phyloP scores from a whole-genome alignment of 768 basidiomycete genomes.

The Brasilioporus rufonigricans region DNA sequence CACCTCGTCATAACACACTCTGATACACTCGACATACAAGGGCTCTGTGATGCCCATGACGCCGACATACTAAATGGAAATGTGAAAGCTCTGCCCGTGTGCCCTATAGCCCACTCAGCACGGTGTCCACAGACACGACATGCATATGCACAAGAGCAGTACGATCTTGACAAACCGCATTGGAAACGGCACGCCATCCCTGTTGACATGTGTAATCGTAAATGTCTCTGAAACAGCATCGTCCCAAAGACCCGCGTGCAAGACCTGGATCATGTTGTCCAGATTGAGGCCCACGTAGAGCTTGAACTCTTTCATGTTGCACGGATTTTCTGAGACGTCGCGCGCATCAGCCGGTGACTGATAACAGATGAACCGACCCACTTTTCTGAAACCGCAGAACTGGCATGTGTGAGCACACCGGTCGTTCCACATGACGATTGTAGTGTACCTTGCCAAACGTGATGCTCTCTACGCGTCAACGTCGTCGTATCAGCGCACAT shows the following conservation, averaged over 20 bases:
- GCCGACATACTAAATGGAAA: conserved; percentile 75
- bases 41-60: conserved; percentile 59
- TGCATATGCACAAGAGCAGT: conserved; percentile 62
- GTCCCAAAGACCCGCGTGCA: conserved; percentile 64
- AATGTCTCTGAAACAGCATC: conserved; percentile 65
- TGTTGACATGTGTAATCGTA: conserved; percentile 52
- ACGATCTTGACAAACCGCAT: conserved; percentile 72
- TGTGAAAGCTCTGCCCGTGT: conserved; percentile 70
- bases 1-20: conserved; percentile 59
- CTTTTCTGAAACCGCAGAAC: conserved; percentile 27
- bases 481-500: neutral
- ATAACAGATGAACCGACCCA: conserved; percentile 8
- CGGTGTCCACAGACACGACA: neutral
- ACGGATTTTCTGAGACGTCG: conserved; percentile 62
- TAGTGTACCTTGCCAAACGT: conserved; percentile 75
- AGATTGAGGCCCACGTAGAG: conserved; percentile 61
- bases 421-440: neutral
- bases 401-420: neutral
- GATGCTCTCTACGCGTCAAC: conserved; percentile 51
- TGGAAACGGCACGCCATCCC: conserved; percentile 55
- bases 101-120: conserved; percentile 41
- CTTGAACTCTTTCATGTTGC: conserved; percentile 84
- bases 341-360: neutral
- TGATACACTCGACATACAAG: conserved; percentile 53
- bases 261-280: conserved; percentile 66